phyloP scores from a whole-genome alignment of 1,284 basidiomycete genomes.

The Ganoderma resinaceum region DNA sequence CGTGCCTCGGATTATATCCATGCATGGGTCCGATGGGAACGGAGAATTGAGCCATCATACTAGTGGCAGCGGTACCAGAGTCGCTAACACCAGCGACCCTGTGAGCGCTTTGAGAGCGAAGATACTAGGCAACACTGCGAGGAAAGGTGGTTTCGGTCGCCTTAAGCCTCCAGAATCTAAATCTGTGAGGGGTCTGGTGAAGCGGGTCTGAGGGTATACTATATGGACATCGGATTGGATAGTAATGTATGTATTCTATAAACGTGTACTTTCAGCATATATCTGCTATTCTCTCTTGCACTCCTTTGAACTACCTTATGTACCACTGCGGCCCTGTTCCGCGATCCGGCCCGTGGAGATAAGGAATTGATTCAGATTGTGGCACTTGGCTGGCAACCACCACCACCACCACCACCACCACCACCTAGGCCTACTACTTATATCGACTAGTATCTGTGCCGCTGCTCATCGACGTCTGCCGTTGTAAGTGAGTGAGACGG shows the following conservation, averaged over 20 bases:
- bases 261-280: constrained; percentile 20
- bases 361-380: neutral
- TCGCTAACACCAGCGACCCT: constrained; percentile 35
- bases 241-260: constrained; percentile 2
- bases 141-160: constrained; percentile 27
- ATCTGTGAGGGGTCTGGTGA: constrained; percentile 15
- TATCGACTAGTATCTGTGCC: neutral
- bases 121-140: constrained; percentile 57
- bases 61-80: constrained; percentile 15
- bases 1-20: constrained; percentile 35
- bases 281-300: neutral
- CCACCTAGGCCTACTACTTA: neutral
- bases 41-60: constrained; percentile 19
- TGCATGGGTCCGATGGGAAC: constrained; percentile 15
- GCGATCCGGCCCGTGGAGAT: neutral
- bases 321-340: neutral
- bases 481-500: neutral
- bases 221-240: constrained; percentile 1
- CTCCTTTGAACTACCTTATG: too few species aligned
- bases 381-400: too few species aligned
- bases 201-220: constrained; percentile 12
- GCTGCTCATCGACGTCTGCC: neutral
- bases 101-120: constrained; percentile 58
- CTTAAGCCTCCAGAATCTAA: constrained; percentile 33
- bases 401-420: neutral